Evolutionary conservation across 257 asterid genomes (phyloP).

Genomic region (Solanum pimpinellifolium): DNA sequence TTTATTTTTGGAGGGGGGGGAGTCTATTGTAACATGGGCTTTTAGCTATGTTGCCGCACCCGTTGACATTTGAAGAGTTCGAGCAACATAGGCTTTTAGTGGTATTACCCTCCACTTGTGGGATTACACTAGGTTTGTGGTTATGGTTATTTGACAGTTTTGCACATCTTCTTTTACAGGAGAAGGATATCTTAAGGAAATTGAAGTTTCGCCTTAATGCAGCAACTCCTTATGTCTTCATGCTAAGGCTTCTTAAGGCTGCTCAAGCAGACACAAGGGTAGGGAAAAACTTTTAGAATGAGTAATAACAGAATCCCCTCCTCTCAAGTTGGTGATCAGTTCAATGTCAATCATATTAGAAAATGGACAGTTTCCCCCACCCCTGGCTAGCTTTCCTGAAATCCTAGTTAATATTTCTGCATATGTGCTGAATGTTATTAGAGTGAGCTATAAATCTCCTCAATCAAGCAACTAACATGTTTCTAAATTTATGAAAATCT

Average conservation of each 20-base stretch:
- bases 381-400: not conserved
- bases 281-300: not conserved
- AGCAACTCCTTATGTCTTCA: constrained; percentile 91
- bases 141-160: not conserved
- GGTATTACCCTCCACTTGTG: not conserved
- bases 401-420: not conserved
- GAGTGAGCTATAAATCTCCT: not conserved
- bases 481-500: not conserved
- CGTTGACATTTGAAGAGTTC: not conserved
- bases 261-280: constrained; percentile 66
- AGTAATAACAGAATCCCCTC: not conserved
- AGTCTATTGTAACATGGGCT: not conserved
- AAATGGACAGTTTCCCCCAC: not conserved
- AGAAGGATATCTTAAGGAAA: constrained; percentile 50
- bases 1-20: not conserved
- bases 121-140: not conserved
- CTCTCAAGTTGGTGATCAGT: not conserved
- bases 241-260: constrained; percentile 90
- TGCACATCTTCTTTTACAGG: constrained; percentile 38
- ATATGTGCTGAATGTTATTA: not conserved
- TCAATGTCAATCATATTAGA: not conserved
- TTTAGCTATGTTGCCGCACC: not conserved
- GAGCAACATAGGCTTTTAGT: not conserved
- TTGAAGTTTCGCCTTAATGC: constrained; percentile 84
- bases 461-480: not conserved